Evolutionary conservation across 2,329 filamentous ascomycete species (phyloP).

Genomic region (Lachnellula occidentalis): DNA sequence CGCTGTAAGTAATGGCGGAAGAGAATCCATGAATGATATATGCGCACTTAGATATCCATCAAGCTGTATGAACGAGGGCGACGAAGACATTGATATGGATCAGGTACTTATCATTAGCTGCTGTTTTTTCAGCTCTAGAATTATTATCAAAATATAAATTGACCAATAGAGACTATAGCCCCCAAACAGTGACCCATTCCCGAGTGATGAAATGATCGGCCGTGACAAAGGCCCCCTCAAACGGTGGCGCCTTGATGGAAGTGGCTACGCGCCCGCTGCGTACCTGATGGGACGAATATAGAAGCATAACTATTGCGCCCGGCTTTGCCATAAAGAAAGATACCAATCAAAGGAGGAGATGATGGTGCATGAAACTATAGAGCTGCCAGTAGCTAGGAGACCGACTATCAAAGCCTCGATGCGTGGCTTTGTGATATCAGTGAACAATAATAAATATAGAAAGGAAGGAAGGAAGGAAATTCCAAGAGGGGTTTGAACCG

Average conservation of each 20-base stretch:
- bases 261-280: conserved; percentile 4
- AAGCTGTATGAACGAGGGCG: neutral
- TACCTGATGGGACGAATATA: conserved; percentile 6
- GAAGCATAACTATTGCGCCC: conserved; percentile 2
- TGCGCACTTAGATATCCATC: neutral
- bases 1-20: too few relatives aligned
- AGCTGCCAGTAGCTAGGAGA: neutral
- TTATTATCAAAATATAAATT: neutral
- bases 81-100: neutral
- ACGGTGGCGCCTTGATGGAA: neutral
- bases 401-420: neutral
- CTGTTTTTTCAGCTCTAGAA: neutral
- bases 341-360: conserved; percentile 1
- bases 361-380: neutral
- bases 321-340: conserved; percentile 6
- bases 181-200: neutral
- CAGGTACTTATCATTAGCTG: neutral
- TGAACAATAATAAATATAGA: neutral
- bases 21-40: too few relatives aligned
- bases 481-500: neutral
- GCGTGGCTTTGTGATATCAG: neutral
- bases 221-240: conserved; percentile 1
- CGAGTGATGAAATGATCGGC: neutral
- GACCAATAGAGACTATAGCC: neutral
- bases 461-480: neutral